Evolutionary conservation across 78 protist genomes (phyloP), one percentile per base, ranked within the genome.

Genomic region (Cavenderia fasciculata): DNA sequence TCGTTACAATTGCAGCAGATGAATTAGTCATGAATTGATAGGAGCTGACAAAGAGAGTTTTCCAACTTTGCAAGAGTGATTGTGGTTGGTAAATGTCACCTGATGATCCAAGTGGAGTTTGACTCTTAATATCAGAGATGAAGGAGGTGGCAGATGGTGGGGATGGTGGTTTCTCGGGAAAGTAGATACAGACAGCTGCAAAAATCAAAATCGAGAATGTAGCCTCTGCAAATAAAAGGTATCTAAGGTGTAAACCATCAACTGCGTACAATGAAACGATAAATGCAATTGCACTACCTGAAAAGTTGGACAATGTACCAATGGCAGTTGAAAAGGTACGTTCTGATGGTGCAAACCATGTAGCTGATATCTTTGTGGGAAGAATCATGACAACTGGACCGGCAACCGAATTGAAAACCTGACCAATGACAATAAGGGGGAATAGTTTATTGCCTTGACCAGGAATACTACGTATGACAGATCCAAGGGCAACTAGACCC

Each of bases 91-190:
- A 54, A 10, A 54, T 33, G 2, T 38, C 82, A 49, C 40, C 18
- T 8, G 40, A 23, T 19, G 49, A 49, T 0, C 18, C 4, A 25
- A 49, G 4, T 23, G 49, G 25, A 14, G 7, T 5, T 19, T 16
- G 14, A 2, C 65, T 11, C 16, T 68, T 14, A 16, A 56, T 40
- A 43, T 63, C 57, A 3, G 90, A 47, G 2, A 52, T 34, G 29
- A 46, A 49, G 7, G 78, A 51, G 18, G 90, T 69, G 0, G 92
- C 87, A 10, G 69, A 49, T 25, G 92, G 92, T 31, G 92, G 92
- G 10, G 92, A 71, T 8, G 69, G 69, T 56, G 92, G 92, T 25
- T 86, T 47, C 54, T 86, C 87, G 5, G 92, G 92, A 21, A 40
- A 86, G 21, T 86, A 86, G 19, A 59, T 59, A 41, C 10, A 12